Base-by-base conservation (phyloP, 2,329 filamentous ascomycete species). In the Gnomoniopsis sp. region DNA sequence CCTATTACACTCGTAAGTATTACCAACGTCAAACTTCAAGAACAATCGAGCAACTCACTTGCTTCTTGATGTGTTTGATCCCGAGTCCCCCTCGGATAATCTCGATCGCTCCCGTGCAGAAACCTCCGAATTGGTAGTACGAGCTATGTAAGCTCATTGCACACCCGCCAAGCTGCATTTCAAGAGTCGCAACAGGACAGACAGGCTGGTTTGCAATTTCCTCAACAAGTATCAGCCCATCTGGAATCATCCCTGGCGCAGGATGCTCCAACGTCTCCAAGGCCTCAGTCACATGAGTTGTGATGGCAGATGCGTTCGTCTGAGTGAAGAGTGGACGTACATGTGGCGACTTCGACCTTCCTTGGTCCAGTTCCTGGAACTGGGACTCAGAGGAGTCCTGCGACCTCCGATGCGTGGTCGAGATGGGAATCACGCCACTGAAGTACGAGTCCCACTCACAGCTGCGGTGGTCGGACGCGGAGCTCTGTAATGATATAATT, bases 51-150 rank as follows among this genome's bases (percentile, higher is more conserved):
- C 68, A 66, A 63, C 76, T 66, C 58, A 81, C 78, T 33, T 79
- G 75, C 60, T 80, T 79, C 65, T 78, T 79, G 3, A 77, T 74
- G 63, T 77, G 80, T 65, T 77, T 80, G 49, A 84, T 74, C 7
- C 81, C 81, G 3, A 76, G 67, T 2, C 75, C 77, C 1, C 82
- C 82, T 38, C 72, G 71, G 30, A 78, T 68, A 1, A 79, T 75
- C 17, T 81, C 79, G 49, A 77, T 77, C 7, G 82, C 82, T 1
- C 82, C 82, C 21, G 78, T 75, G 47, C 82, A 85, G 63, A 85
- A 83, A 1, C 81, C 81, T 56, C 81, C 83, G 41, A 79, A 71
- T 11, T 77, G 69, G 52, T 80, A 77, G 62, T 83, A 84, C 0
- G 81, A 83, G 63, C 80, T 82, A 11, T 69, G 64, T 0, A 71